These are phyloP conservation scores for Parathielavia hyrcaniae DNA, from an alignment of 495 filamentous ascomycete genomes.

Conservation along the genomic window DNA sequence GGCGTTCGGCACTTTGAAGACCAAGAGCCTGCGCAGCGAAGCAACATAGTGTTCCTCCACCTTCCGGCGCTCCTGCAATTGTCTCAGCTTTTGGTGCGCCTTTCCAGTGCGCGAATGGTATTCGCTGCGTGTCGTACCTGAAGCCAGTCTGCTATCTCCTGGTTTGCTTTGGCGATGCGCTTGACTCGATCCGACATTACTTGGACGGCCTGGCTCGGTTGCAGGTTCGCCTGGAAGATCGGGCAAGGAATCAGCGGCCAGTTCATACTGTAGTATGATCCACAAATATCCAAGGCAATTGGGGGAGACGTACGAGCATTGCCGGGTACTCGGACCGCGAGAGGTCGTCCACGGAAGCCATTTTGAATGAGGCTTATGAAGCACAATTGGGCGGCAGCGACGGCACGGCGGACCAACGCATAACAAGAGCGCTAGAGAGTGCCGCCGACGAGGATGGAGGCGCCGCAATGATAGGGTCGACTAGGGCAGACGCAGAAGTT, in stretches of 20 bases:
- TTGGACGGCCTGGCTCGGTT: constrained; percentile 77
- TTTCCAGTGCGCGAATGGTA: neutral
- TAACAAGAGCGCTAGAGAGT: constrained; percentile 20
- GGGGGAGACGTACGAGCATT: constrained; percentile 68
- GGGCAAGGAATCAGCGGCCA: constrained; percentile 23
- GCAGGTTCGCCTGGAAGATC: constrained; percentile 61
- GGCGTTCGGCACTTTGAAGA: constrained; percentile 63
- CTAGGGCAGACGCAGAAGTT: constrained; percentile 5
- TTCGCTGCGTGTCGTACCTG: constrained; percentile 56
- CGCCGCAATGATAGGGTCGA: constrained; percentile 10
- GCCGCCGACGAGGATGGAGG: constrained; percentile 8
- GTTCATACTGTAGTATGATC: constrained; percentile 5
- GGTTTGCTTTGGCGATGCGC: constrained; percentile 78
- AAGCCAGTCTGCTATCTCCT: constrained; percentile 92
- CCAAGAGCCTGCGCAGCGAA: constrained; percentile 73
- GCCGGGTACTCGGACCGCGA: constrained; percentile 91
- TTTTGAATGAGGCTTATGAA: constrained; percentile 4
- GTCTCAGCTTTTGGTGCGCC: constrained; percentile 26
- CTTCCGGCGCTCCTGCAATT: constrained; percentile 76
- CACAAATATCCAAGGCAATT: neutral
- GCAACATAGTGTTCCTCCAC: constrained; percentile 88
- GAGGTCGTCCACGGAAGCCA: constrained; percentile 56
- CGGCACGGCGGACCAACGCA: constrained; percentile 23
- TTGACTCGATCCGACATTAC: constrained; percentile 83
- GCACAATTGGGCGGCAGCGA: constrained; percentile 11